Evolutionary conservation across 805 yeast genomes (phyloP).

Genomic region (Maudiozyma barnettii): DNA sequence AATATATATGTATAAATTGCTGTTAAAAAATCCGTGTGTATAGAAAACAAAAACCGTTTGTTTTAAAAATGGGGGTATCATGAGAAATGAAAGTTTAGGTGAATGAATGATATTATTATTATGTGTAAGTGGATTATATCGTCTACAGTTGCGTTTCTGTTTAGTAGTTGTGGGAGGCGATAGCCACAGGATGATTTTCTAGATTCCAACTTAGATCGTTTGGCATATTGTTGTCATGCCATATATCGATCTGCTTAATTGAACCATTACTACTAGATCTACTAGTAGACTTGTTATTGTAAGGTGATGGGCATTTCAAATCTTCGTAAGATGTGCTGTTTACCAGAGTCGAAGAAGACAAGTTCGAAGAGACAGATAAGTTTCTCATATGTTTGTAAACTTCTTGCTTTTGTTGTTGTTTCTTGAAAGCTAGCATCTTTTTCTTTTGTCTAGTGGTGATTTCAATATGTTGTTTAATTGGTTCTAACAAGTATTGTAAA

Average conservation of each 20-base stretch:
- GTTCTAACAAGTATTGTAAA: constrained; percentile 62
- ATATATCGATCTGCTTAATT: neutral
- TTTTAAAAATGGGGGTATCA: too few species aligned
- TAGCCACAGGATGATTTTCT: neutral
- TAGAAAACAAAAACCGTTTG: too few species aligned
- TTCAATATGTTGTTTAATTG: constrained; percentile 49
- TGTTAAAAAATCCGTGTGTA: too few species aligned
- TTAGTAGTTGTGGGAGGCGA: neutral
- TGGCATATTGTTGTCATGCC: neutral
- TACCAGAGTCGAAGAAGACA: constrained; percentile 6
- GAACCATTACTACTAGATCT: neutral
- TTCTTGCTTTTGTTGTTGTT: neutral
- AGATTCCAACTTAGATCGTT: neutral
- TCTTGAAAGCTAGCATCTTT: constrained; percentile 7
- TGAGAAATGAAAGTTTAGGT: too few species aligned
- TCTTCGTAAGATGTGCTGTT: constrained; percentile 3
- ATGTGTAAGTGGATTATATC: too few species aligned
- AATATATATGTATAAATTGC: too few species aligned
- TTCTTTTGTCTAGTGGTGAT: constrained; percentile 21
- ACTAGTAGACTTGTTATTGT: neutral
- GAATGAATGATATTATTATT: too few species aligned
- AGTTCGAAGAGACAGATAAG: constrained; percentile 6
- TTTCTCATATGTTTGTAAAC: neutral
- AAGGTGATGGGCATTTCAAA: constrained; percentile 5
- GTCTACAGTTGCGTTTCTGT: too few species aligned